These are phyloP conservation scores for Monosporascus ibericus DNA, from an alignment of 2,329 filamentous ascomycete species.

Conservation along the genomic window DNA sequence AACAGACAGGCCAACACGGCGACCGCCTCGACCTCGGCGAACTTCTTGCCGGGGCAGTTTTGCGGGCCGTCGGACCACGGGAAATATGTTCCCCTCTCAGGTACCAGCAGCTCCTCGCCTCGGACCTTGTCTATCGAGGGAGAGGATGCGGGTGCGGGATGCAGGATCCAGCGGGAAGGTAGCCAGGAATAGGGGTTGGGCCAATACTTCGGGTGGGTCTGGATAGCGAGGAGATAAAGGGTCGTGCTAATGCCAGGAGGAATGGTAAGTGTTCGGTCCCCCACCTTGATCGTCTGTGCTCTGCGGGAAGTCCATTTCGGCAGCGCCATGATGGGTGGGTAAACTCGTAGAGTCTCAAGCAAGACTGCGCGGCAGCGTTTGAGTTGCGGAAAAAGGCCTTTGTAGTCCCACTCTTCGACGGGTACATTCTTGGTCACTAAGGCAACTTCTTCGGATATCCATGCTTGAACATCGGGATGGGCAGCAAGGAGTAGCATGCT, in stretches of 20 bases:
- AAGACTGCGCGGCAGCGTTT: conserved; percentile 18
- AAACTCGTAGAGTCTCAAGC: conserved; percentile 4
- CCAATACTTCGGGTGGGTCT: conserved; percentile 11
- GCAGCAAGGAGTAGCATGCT: conserved; percentile 14
- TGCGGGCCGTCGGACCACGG: conserved; percentile 16
- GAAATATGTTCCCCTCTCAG: conserved; percentile 8
- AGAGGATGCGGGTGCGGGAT: background rate
- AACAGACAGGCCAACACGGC: conserved; percentile 15
- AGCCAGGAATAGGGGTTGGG: conserved; percentile 2
- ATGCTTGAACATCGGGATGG: conserved; percentile 13
- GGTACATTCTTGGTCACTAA: conserved; percentile 1
- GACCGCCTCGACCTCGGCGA: conserved; percentile 14
- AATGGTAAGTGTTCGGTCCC: conserved; percentile 1
- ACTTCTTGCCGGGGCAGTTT: conserved; percentile 16
- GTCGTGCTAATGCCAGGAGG: conserved; percentile 1
- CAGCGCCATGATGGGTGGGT: conserved; percentile 1
- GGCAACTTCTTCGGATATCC: conserved; percentile 8
- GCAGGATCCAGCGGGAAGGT: conserved; percentile 9
- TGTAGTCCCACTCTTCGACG: conserved; percentile 10
- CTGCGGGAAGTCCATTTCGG: background rate
- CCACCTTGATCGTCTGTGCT: conserved; percentile 1
- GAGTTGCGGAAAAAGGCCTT: conserved; percentile 12
- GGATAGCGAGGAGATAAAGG: conserved; percentile 5
- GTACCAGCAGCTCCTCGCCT: conserved; percentile 5
- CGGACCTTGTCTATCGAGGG: background rate